Evolutionary conservation across 169 alveolate species (phyloP).

Genomic region (Ichthyophthirius multifiliis): DNA sequence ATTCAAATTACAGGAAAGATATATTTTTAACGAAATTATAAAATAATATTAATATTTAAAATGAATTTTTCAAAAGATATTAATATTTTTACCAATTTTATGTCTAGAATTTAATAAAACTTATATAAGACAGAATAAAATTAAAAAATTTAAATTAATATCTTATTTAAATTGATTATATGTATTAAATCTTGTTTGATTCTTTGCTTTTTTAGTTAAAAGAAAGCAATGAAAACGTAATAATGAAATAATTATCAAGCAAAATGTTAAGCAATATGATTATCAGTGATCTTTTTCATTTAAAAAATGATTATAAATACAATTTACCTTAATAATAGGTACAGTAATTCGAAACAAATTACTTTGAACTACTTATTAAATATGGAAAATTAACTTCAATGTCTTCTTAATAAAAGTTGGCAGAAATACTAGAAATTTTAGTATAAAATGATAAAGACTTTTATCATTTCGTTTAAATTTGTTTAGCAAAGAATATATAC

Average conservation of each 20-base stretch:
- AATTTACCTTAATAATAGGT: background rate
- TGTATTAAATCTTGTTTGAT: background rate
- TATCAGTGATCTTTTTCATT: background rate
- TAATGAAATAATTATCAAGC: background rate
- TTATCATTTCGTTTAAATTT: background rate
- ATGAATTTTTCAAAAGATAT: background rate
- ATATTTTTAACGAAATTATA: background rate
- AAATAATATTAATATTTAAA: too few relatives aligned
- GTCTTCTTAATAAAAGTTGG: background rate
- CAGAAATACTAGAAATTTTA: background rate
- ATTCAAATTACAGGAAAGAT: background rate
- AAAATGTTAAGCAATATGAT: background rate
- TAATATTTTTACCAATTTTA: background rate
- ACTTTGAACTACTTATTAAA: background rate
- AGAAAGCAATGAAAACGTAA: background rate
- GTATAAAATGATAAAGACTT: background rate
- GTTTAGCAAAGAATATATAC: background rate
- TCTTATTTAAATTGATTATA: background rate
- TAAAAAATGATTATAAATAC: background rate
- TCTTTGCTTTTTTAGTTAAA: background rate
- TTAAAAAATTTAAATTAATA: background rate
- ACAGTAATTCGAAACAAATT: background rate
- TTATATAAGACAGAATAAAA: background rate
- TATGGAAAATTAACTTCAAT: background rate
- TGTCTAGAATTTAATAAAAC: background rate